Evolutionary conservation across 768 basidiomycete genomes (phyloP).

Genomic region (Paxillus rubicundulus): DNA sequence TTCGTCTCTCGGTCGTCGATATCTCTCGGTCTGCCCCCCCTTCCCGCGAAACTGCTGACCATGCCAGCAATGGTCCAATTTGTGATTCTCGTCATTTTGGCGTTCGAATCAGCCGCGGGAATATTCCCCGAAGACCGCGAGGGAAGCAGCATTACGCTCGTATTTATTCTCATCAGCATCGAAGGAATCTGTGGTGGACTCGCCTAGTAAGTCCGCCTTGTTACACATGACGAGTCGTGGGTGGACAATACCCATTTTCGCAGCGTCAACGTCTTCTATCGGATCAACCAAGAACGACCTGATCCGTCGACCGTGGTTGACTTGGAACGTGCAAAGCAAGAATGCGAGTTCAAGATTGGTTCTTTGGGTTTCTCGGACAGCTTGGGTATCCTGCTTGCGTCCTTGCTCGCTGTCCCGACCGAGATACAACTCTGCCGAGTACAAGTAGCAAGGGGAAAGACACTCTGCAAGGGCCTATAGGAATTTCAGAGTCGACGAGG

Average conservation of each 20-base stretch:
- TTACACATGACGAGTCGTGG: background rate
- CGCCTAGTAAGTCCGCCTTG: slow-evolving; percentile 66
- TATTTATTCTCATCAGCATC: slow-evolving; percentile 75
- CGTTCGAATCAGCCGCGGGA: slow-evolving; percentile 66
- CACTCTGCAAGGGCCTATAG: slow-evolving; percentile 64
- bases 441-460: slow-evolving; percentile 69
- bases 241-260: background rate
- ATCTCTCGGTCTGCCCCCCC: slow-evolving; percentile 64
- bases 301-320: slow-evolving; percentile 46
- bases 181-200: slow-evolving; percentile 94
- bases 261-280: slow-evolving; percentile 86
- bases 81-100: slow-evolving; percentile 58
- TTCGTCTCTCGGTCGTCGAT: slow-evolving; percentile 92
- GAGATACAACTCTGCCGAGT: slow-evolving; percentile 74
- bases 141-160: slow-evolving; percentile 53
- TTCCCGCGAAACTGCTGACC: slow-evolving; percentile 66
- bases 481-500: background rate
- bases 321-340: slow-evolving; percentile 63
- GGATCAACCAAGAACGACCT: slow-evolving; percentile 70
- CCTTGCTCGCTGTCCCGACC: slow-evolving; percentile 40
- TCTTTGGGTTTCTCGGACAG: slow-evolving; percentile 86
- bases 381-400: slow-evolving; percentile 55
- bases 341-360: slow-evolving; percentile 87
- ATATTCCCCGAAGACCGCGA: slow-evolving; percentile 49
- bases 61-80: slow-evolving; percentile 75